Percentiles rank a stretch among this genome's conserved stretches.
phyloP scores from a whole-genome alignment of 2,329 filamentous ascomycete species.

The Aspergillus oerlinghausenensis region DNA sequence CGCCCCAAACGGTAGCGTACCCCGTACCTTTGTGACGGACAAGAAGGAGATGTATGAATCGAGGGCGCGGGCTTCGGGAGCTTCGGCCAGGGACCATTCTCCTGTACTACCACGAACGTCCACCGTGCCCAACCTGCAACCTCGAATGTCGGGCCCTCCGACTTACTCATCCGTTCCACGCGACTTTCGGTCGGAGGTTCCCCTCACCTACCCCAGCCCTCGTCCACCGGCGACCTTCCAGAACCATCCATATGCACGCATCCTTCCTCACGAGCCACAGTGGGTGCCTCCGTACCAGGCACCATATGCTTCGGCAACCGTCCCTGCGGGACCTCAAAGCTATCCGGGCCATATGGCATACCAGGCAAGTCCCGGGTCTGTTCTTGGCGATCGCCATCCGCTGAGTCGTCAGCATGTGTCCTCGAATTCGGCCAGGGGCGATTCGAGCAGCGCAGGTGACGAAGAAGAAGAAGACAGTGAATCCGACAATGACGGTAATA shows the following conservation, averaged over 20 bases:
- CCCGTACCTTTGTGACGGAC: constrained; percentile 30
- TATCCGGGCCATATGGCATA: constrained; percentile 18
- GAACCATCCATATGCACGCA: constrained; percentile 31
- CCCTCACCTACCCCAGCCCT: constrained; percentile 32
- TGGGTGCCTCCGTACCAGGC: constrained; percentile 39
- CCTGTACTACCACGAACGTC: constrained; percentile 42
- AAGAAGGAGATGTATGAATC: constrained; percentile 42
- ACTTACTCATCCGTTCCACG: constrained; percentile 33
- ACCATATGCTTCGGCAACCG: constrained; percentile 30
- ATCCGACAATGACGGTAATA: constrained; percentile 26
- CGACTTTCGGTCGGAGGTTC: constrained; percentile 27
- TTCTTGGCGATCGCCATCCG: constrained; percentile 14
- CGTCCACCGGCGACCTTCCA: constrained; percentile 35
- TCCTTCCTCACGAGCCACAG: constrained; percentile 47
- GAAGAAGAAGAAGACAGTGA: constrained; percentile 15
- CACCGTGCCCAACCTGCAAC: constrained; percentile 36
- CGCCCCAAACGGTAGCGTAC: constrained; percentile 16
- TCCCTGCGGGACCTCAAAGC: constrained; percentile 23
- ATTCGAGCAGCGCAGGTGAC: constrained; percentile 14
- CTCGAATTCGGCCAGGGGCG: constrained; percentile 14
- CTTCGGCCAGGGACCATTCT: constrained; percentile 31
- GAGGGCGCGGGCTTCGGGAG: constrained; percentile 45
- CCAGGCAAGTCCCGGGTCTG: constrained; percentile 18
- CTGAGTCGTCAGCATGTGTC: constrained; percentile 14
- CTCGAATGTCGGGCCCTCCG: constrained; percentile 31